Base-by-base conservation (phyloP, 2,329 filamentous ascomycete species). In the Rhinocladiella similis region DNA sequence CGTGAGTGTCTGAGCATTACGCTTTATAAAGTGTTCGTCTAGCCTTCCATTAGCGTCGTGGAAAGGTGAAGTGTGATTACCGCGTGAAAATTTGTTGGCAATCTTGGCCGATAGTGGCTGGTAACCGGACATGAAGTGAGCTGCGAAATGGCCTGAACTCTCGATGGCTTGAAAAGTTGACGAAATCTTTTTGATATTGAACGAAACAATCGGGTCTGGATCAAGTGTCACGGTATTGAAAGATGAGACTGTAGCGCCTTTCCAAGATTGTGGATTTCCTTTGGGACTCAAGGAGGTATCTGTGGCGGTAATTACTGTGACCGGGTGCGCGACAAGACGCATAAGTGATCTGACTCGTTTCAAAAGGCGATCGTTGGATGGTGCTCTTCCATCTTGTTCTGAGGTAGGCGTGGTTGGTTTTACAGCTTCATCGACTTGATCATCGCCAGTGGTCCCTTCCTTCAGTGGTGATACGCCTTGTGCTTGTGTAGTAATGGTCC, bases 241-340 rank as follows among this genome's bases (percentile, higher is more conserved):
- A 1, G 83, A 86, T 2, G 84, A 86, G 29, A 86, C 79, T 7
- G 82, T 84, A 63, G 84, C 81, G 41, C 78, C 82, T 35, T 76
- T 73, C 60, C 74, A 75, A 12, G 66, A 65, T 20, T 67, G 56
- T 46, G 62, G 39, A n/a, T 59, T 60, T 16, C 64, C 63, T 27
- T 65, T 64, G 35, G 72, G 70, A 19, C 42, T 56, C 18, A 45
- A 13, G 16, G 46, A 49, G 12, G 48, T 48, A 27, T 74, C 69
- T 14, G 72, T 75, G 9, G 60, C 56, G 38, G 82, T 84, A 53
- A 85, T 75, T 35, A 85, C 72, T 43, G 81, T 80, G 48, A 84
- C 81, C 1, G 83, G 79, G 67, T 83, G 79, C 1, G 81, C 79
- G 4, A 85, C 77, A 19, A 72, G 70, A 39, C 83, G 81, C 76